Evolutionary conservation across 108 stramenopile genomes (phyloP), one percentile per base, ranked within the genome.

Genomic region (Nitzschia inconspicua): DNA sequence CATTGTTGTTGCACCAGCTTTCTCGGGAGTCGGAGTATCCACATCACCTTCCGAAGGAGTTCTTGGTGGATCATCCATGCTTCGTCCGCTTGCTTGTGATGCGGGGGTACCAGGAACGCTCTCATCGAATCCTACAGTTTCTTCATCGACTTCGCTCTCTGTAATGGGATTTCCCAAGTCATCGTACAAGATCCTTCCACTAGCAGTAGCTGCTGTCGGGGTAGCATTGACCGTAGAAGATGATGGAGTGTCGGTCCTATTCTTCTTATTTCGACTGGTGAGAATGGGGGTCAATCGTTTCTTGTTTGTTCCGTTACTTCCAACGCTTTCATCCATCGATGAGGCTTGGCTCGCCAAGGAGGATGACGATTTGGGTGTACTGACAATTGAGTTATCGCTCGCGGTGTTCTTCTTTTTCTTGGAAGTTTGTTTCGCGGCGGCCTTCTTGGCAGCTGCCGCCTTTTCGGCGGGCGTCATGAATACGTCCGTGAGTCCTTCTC

Each of bases 151-250:
- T n/a, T 54, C 53, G 34, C 37, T 35, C 24, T 54, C 53, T 31
- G 18, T 22, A 9, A 59, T 64, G 0, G 70, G 70, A 52, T 72
- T 72, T 26, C 70, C 70, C 50, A 47, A 40, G 52, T 72, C 70
- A 25, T 72, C 70, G 25, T 72, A 72, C 5, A 72, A 18, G 20
- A 72, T 25, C 25, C 43, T 58, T 26, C 20, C 27, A 16, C 0
- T 47, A 14, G 37, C 10, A 10, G 37, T 10, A 10, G 37, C 37
- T 14, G 37, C 10, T 14, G 10, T 39, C 37, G n/a, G n/a, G n/a
- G n/a, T n/a, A n/a, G n/a, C n/a, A n/a, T n/a, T n/a, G n/a, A n/a
- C n/a, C n/a, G n/a, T n/a, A n/a, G n/a, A n/a, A n/a, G n/a, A n/a
- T n/a, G n/a, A n/a, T n/a, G n/a, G n/a, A n/a, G n/a, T n/a, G n/a